These are phyloP conservation scores for Alternaria novae-zelandiae DNA, from an alignment of 2,329 filamentous ascomycete genomes.

Conservation along the genomic window DNA sequence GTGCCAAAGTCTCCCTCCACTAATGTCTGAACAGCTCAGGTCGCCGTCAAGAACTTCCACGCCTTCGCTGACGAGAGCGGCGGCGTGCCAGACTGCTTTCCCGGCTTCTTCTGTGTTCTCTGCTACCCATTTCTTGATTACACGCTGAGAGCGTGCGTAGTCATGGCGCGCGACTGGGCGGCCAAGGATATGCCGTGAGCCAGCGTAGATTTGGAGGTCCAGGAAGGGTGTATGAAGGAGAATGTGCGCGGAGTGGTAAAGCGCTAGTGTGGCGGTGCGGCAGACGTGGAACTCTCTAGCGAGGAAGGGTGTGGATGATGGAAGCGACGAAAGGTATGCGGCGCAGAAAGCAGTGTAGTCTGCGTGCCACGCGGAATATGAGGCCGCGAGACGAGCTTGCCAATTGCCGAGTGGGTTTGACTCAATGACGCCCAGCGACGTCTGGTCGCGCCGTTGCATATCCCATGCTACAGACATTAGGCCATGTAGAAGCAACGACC, in stretches of 20 bases:
- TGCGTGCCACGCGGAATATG: conserved; percentile 64
- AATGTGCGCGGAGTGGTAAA: conserved; percentile 66
- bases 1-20: conserved; percentile 62
- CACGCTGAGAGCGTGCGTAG: conserved; percentile 57
- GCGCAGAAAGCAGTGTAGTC: conserved; percentile 63
- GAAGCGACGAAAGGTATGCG: conserved; percentile 31
- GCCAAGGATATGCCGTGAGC: conserved; percentile 65
- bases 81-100: conserved; percentile 61
- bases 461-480: conserved; percentile 69
- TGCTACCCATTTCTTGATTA: conserved; percentile 60
- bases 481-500: conserved; percentile 64
- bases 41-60: conserved; percentile 54
- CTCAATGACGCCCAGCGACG: conserved; percentile 55
- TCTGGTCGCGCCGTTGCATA: conserved; percentile 67
- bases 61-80: conserved; percentile 59
- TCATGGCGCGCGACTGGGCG: conserved; percentile 59
- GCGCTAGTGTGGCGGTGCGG: conserved; percentile 58
- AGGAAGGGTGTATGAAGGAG: conserved; percentile 65
- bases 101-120: conserved; percentile 46
- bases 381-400: conserved; percentile 59
- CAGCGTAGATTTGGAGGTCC: conserved; percentile 68
- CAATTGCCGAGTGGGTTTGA: conserved; percentile 54
- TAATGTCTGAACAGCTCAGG: conserved; percentile 48
- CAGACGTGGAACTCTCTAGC: conserved; percentile 55
- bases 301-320: conserved; percentile 40